Conservation (phyloP, 371 early-diverging fungal species). For the Blyttiomyces sp. region DNA sequence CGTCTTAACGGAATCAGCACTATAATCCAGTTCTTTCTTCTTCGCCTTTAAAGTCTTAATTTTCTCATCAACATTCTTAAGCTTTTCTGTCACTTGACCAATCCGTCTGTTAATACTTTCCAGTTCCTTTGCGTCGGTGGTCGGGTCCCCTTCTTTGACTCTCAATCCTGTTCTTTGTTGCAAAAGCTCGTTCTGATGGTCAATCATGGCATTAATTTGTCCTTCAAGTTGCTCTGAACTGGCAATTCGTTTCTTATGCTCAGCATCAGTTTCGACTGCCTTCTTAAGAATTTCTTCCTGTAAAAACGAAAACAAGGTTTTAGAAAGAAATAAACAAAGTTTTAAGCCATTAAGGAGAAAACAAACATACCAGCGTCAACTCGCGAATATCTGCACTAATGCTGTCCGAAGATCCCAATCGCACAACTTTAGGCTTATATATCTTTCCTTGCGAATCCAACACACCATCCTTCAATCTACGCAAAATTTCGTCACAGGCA, state of each 20-base stretch:
- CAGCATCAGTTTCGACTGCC: slow-evolving; percentile 19
- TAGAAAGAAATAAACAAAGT: neutral
- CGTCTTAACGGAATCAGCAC: slow-evolving; percentile 51
- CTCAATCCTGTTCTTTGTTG: slow-evolving; percentile 12
- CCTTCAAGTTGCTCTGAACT: slow-evolving; percentile 24
- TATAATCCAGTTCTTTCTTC: slow-evolving; percentile 43
- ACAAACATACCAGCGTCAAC: slow-evolving; percentile 56
- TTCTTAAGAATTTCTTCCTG: slow-evolving; percentile 34
- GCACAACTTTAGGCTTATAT: slow-evolving; percentile 71
- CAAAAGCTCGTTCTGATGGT: slow-evolving; percentile 10
- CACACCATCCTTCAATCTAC: slow-evolving; percentile 46
- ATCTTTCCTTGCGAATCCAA: slow-evolving; percentile 30
- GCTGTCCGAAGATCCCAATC: slow-evolving; percentile 75
- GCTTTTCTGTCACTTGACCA: slow-evolving; percentile 32
- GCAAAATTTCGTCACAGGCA: slow-evolving; percentile 90
- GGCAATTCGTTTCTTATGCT: slow-evolving; percentile 19
- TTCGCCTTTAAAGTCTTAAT: slow-evolving; percentile 43
- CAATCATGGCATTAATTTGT: slow-evolving; percentile 14
- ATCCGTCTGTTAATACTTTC: slow-evolving; percentile 28
- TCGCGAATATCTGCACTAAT: slow-evolving; percentile 71
- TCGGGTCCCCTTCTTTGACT: slow-evolving; percentile 9
- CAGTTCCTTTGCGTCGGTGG: slow-evolving; percentile 8
- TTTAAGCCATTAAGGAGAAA: slow-evolving; percentile 10
- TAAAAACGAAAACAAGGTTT: too few species aligned
- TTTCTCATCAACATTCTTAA: slow-evolving; percentile 28